A percentile compares a stretch with the other conserved stretches of the same genome.
Conservation (phyloP, 2,329 filamentous ascomycete species). For the Sporothrix schenckii region DNA sequence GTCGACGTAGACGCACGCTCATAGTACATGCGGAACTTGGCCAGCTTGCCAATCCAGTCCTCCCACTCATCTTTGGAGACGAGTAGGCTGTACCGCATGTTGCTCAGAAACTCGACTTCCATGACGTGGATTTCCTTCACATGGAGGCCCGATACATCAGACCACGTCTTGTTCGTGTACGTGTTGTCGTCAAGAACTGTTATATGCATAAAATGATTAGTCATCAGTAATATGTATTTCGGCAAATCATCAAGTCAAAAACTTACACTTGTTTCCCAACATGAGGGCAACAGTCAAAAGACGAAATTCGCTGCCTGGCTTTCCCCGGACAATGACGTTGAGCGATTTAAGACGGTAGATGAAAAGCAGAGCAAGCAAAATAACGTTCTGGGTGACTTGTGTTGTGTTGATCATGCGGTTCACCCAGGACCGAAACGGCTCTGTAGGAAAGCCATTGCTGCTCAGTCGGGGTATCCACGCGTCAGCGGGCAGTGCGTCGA, state of each 20-base stretch:
- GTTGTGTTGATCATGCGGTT: slow-evolving; percentile 88
- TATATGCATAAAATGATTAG: slow-evolving; percentile 32
- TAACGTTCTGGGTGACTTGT: slow-evolving; percentile 94
- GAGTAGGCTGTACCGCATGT: slow-evolving; percentile 92
- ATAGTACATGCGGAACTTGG: slow-evolving; percentile 82
- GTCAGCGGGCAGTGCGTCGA: slow-evolving; percentile 49
- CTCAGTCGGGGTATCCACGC: slow-evolving; percentile 59
- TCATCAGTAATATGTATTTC: not conserved
- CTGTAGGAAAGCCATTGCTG: slow-evolving; percentile 72
- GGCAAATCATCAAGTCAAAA: not conserved
- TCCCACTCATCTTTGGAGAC: slow-evolving; percentile 86
- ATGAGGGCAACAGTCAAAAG: slow-evolving; percentile 93
- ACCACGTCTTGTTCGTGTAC: slow-evolving; percentile 99
- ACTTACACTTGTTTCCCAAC: slow-evolving; percentile 93
- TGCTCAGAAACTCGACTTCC: slow-evolving; percentile 99
- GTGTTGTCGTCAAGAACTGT: slow-evolving; percentile 94
- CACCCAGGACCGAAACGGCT: slow-evolving; percentile 91
- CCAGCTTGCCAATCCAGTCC: slow-evolving; percentile 80
- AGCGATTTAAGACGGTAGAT: slow-evolving; percentile 90
- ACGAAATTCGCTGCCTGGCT: slow-evolving; percentile 89
- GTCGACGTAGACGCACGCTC: slow-evolving; percentile 59
- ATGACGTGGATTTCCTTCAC: slow-evolving; percentile 97
- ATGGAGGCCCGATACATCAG: slow-evolving; percentile 91
- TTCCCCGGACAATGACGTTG: slow-evolving; percentile 86
- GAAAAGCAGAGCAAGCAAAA: slow-evolving; percentile 85